Evolutionary conservation across 129 eudicot species (phyloP).

Genomic region (Flaveria trinervia): DNA sequence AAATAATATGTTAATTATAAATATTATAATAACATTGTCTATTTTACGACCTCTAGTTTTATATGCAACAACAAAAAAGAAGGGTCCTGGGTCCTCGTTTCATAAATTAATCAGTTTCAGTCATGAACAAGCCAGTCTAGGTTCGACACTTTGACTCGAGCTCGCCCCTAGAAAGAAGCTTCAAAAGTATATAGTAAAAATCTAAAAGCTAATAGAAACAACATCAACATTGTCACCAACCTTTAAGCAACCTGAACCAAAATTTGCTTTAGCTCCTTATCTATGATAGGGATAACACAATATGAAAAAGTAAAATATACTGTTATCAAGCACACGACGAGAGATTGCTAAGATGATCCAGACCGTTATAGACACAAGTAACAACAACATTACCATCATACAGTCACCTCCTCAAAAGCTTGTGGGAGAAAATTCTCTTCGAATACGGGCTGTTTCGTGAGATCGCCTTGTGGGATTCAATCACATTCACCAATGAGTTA

Average conservation of each 20-base stretch:
- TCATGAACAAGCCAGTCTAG: too few species aligned
- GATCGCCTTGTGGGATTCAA: conserved; percentile 66
- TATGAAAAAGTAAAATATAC: neutral
- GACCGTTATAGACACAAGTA: conserved; percentile 23
- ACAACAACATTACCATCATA: conserved; percentile 50
- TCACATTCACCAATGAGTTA: conserved; percentile 55
- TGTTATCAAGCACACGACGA: conserved; percentile 26
- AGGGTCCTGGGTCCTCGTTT: too few species aligned
- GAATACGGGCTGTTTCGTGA: conserved; percentile 80
- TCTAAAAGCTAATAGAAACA: conserved; percentile 26
- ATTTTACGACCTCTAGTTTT: too few species aligned
- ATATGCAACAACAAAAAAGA: too few species aligned
- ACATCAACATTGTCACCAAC: conserved; percentile 35
- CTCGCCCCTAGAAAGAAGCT: too few species aligned
- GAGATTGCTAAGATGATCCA: neutral
- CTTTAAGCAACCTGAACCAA: conserved; percentile 35
- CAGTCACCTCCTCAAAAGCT: conserved; percentile 75
- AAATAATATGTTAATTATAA: too few species aligned
- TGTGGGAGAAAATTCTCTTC: conserved; percentile 73
- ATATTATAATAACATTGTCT: too few species aligned
- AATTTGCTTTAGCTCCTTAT: conserved; percentile 37
- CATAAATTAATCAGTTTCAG: too few species aligned
- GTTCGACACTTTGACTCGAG: too few species aligned
- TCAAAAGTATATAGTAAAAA: neutral
- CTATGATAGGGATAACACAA: conserved; percentile 27